Base-by-base conservation (phyloP, 129 eudicot genomes). In the Escallonia rubra region DNA sequence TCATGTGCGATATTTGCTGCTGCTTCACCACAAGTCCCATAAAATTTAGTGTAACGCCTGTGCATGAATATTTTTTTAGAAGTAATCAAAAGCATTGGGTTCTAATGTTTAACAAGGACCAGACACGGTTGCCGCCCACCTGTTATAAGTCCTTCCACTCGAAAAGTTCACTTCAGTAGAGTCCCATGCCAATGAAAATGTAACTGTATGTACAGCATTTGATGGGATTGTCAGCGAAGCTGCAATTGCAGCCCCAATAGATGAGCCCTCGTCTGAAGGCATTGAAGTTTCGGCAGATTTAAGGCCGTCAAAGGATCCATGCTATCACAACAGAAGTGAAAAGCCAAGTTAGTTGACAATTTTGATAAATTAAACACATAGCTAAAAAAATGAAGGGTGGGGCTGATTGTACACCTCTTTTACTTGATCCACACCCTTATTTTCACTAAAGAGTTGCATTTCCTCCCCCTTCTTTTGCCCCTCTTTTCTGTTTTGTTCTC, bases 21-120 rank as follows among this genome's bases (percentile, higher is more conserved):
- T 64, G 85, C 87, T 59, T 84, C 81, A 34, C 95, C 86, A 59
- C 59, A 71, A 63, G 84, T 72, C 57, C 90, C 92, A 70, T 93
- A 93, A 67, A 93, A 93, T 73, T 89, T 80, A 66, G 98, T 86
- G 76, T 93, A 93, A 62, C 98, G 96, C 90, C 96, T 93, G 72
- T 23, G 67, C 45, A 64, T 16, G 57, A 72, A 72, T 14, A 23
- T 42, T 51, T 44, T 44, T 50, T 52, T 50, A 9, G 75, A 65
- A 75, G 81, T 53, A 63, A 42, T 61, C n/a, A 60, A 63, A 46
- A 64, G 44, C 46, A 48, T 43, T 10, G 63, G 43, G 10, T 38
- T 2, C 49, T 45, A 39, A 65, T 39, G 43, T 23, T 16, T 41
- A 6, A 42, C 57, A 43, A 59, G 59, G 7, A 8, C 2, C 16